phyloP scores from a whole-genome alignment of 805 yeast genomes.

The Hemisphaericaspora nanyangensis region DNA sequence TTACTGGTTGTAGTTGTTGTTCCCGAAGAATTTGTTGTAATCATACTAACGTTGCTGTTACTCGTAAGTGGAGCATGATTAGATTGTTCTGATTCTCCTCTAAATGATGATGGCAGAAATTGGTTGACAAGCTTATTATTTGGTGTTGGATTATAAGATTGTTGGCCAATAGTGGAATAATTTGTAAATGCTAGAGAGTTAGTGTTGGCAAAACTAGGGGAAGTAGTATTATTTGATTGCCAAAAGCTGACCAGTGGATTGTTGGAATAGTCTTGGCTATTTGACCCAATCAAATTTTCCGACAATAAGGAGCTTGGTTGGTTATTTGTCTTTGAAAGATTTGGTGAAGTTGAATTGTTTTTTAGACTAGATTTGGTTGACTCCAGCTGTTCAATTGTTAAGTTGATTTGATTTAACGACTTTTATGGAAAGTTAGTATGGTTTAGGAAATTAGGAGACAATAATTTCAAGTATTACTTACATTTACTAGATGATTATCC shows the following conservation, averaged over 20 bases:
- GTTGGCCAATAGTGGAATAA: not conserved
- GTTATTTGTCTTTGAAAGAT: not conserved
- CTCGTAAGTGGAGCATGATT: constrained; percentile 1
- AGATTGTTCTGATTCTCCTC: too few relatives aligned
- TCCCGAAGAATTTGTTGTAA: not conserved
- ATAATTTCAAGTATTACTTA: not conserved
- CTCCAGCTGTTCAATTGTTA: constrained; percentile 1
- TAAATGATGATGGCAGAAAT: not conserved
- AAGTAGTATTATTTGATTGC: constrained; percentile 7
- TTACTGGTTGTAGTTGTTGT: not conserved
- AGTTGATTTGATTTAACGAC: constrained; percentile 5
- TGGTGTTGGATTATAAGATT: not conserved
- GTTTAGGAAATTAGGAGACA: too few relatives aligned
- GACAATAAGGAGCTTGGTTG: not conserved
- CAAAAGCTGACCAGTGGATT: constrained; percentile 12
- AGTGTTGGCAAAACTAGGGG: not conserved
- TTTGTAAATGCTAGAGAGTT: constrained; percentile 2
- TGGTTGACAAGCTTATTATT: not conserved
- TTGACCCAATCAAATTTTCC: not conserved
- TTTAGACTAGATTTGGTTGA: too few relatives aligned
- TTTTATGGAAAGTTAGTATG: constrained; percentile 2
- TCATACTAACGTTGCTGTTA: not conserved
- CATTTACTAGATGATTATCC: constrained; percentile 2
- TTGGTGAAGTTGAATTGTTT: not conserved
- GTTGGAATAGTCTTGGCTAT: not conserved